A percentile compares a stretch with the other conserved stretches of the same genome.
Conservation (phyloP, 768 basidiomycete genomes). For the Gymnopilus dilepis region DNA sequence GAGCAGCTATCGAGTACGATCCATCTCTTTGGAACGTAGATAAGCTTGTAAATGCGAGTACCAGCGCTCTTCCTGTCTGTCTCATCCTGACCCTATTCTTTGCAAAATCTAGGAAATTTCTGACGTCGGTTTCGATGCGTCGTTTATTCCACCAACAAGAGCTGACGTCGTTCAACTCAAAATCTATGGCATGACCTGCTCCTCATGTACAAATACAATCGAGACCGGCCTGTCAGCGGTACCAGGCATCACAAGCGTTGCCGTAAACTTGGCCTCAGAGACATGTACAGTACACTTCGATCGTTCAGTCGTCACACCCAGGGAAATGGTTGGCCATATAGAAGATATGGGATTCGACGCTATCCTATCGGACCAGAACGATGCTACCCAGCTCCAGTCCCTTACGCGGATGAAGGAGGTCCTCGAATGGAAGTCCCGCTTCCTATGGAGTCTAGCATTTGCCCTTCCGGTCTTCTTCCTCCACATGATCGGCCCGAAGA, state of each 20-base stretch:
- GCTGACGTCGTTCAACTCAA: constrained; percentile 75
- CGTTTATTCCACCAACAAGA: constrained; percentile 67
- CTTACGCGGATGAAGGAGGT: constrained; percentile 91
- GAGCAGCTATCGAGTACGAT: constrained; percentile 91
- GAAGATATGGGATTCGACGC: constrained; percentile 93
- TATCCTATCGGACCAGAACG: constrained; percentile 78
- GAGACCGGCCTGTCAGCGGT: constrained; percentile 70
- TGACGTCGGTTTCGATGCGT: constrained; percentile 92
- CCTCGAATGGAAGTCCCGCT: constrained; percentile 83
- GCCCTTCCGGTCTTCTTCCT: constrained; percentile 95
- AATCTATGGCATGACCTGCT: constrained; percentile 92
- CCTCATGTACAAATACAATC: constrained; percentile 78
- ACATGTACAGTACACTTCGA: constrained; percentile 81
- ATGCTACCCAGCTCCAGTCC: constrained; percentile 84
- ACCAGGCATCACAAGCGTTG: constrained; percentile 75
- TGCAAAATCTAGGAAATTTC: constrained; percentile 77
- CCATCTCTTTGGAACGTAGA: constrained; percentile 78
- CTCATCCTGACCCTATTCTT: not conserved
- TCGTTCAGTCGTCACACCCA: constrained; percentile 69
- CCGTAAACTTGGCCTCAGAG: constrained; percentile 79
- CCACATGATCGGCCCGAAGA: constrained; percentile 79
- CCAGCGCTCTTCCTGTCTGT: not conserved
- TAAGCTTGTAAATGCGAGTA: constrained; percentile 75
- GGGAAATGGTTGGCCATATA: constrained; percentile 88
- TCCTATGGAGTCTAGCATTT: constrained; percentile 76